phyloP scores from a whole-genome alignment of 2,329 filamentous ascomycete species.

The Diplodia intermedia region DNA sequence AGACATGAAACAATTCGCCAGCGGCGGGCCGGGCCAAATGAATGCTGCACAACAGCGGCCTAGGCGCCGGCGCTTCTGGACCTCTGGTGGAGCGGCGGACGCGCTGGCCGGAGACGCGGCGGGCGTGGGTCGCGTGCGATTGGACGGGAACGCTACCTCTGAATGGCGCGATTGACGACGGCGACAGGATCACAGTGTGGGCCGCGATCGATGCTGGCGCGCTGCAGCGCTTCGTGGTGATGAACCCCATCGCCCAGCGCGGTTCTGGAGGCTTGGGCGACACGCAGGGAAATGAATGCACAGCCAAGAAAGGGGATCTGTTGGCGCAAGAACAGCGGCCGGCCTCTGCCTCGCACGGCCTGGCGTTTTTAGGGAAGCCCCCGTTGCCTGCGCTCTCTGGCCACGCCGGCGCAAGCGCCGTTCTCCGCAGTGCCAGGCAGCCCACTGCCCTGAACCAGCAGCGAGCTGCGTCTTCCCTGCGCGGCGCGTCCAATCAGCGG shows the following conservation, averaged over 20 bases:
- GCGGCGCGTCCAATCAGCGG: constrained; percentile 11
- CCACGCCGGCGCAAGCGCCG: constrained; percentile 22
- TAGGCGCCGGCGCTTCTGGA: neutral
- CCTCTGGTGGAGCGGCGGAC: neutral
- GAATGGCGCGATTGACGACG: constrained; percentile 26
- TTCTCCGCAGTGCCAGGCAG: constrained; percentile 20
- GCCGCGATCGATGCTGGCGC: constrained; percentile 23
- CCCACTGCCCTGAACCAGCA: constrained; percentile 13
- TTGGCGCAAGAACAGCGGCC: constrained; percentile 20
- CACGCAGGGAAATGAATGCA: constrained; percentile 23
- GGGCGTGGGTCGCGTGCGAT: constrained; percentile 4
- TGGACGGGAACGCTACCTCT: constrained; percentile 22
- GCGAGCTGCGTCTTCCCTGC: constrained; percentile 19
- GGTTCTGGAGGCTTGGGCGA: neutral
- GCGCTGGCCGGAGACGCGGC: neutral
- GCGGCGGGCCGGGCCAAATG: constrained; percentile 25
- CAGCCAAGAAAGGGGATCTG: constrained; percentile 21
- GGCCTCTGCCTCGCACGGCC: constrained; percentile 8
- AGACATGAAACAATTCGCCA: constrained; percentile 30
- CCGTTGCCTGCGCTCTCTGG: constrained; percentile 20
- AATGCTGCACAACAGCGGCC: constrained; percentile 1
- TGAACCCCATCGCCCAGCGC: neutral
- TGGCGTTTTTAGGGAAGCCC: constrained; percentile 22
- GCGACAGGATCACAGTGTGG: constrained; percentile 13
- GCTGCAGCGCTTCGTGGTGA: neutral